phyloP scores from a whole-genome alignment of 441 rosid species.

The Gossypium schwendimanii region DNA sequence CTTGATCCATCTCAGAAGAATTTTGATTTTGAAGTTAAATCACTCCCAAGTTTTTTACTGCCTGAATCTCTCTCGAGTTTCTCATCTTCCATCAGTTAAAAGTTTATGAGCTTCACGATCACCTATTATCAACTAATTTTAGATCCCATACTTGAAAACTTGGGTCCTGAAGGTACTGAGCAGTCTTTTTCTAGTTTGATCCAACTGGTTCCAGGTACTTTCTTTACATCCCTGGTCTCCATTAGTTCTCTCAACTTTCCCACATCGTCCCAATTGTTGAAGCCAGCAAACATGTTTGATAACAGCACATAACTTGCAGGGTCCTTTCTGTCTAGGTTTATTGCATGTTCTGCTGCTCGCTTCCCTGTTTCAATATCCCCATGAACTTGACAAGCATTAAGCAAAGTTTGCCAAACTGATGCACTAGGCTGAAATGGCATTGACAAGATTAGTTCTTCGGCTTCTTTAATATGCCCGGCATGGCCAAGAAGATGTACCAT shows the following conservation, averaged over 20 bases:
- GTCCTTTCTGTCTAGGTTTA: constrained; percentile 27
- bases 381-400: constrained; percentile 39
- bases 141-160: neutral
- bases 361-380: constrained; percentile 43
- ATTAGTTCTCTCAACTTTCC: constrained; percentile 35
- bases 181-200: constrained; percentile 19
- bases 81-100: neutral
- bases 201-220: constrained; percentile 53
- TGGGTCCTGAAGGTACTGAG: neutral
- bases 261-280: constrained; percentile 41
- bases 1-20: neutral
- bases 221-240: constrained; percentile 41
- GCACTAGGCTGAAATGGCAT: constrained; percentile 41
- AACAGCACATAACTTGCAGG: constrained; percentile 42
- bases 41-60: neutral
- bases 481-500: constrained; percentile 47
- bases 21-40: neutral
- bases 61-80: too few relatives aligned
- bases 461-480: constrained; percentile 39
- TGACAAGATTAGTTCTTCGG: constrained; percentile 35
- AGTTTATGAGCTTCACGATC: neutral
- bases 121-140: neutral
- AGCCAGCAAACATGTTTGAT: constrained; percentile 43
- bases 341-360: constrained; percentile 35
- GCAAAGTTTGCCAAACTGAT: constrained; percentile 50